phyloP scores from a whole-genome alignment of 495 filamentous ascomycete species.

The Tetracladium marchalianum region DNA sequence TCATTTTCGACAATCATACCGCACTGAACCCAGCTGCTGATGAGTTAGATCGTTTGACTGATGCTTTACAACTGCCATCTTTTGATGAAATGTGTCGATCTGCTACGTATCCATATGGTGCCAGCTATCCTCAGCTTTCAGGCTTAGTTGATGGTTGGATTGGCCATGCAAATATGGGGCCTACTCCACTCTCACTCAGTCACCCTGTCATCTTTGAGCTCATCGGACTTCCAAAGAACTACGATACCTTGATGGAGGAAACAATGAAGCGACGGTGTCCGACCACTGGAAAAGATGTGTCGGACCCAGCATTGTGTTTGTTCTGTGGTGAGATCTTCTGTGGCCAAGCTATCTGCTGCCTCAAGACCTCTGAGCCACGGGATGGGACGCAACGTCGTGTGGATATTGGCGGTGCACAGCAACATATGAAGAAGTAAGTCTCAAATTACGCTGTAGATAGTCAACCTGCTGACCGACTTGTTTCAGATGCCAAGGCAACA shows the following conservation, averaged over 20 bases:
- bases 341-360: conserved; percentile 86
- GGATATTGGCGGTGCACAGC: conserved; percentile 76
- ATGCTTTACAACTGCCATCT: conserved; percentile 61
- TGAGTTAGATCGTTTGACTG: conserved; percentile 75
- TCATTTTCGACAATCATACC: conserved; percentile 73
- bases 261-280: conserved; percentile 78
- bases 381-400: conserved; percentile 18
- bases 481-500: conserved; percentile 71
- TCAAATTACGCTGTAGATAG: background rate
- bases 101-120: conserved; percentile 28
- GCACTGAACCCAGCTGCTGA: conserved; percentile 53
- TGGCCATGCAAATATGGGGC: conserved; percentile 36
- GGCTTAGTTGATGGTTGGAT: conserved; percentile 67
- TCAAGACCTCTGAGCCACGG: conserved; percentile 38
- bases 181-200: conserved; percentile 19
- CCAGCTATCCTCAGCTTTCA: background rate
- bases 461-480: conserved; percentile 12
- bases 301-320: conserved; percentile 82
- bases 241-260: conserved; percentile 87
- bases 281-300: conserved; percentile 79
- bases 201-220: conserved; percentile 93
- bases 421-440: conserved; percentile 78
- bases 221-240: conserved; percentile 83
- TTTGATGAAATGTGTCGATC: conserved; percentile 60
- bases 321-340: conserved; percentile 97